These are phyloP conservation scores for Fallopia convolvulus DNA, from an alignment of 148 eudicot genomes.

Conservation along the genomic window DNA sequence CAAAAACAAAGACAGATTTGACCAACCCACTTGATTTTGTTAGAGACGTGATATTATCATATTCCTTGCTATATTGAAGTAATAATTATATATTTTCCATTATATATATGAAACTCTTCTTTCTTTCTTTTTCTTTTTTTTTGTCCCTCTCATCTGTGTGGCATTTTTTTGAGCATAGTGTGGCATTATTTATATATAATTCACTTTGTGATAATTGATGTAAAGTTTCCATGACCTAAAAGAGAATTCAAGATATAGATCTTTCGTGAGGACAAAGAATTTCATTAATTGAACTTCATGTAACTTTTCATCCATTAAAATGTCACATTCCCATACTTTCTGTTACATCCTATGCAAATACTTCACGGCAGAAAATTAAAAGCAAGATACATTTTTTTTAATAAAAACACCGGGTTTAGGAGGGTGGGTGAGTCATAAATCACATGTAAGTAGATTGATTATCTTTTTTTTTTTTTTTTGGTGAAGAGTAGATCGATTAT, in stretches of 20 bases:
- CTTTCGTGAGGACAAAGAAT: neutral
- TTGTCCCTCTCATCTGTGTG: neutral
- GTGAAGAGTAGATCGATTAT: neutral
- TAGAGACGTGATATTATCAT: neutral
- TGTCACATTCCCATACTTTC: conserved; percentile 6
- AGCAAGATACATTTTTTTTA: neutral
- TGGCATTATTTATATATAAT: neutral
- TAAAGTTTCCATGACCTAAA: neutral
- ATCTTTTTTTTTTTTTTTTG: no score
- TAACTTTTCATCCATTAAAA: neutral
- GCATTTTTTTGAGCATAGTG: neutral
- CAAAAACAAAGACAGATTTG: neutral
- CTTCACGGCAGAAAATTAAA: neutral
- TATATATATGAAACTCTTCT: neutral
- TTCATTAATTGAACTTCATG: neutral
- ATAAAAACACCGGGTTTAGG: neutral
- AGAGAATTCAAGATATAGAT: neutral
- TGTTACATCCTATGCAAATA: neutral
- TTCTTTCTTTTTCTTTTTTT: no score
- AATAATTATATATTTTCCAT: neutral
- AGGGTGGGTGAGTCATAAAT: neutral
- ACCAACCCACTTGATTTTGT: neutral
- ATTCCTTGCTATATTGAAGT: neutral
- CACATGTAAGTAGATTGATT: neutral
- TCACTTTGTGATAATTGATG: neutral